phyloP scores from a whole-genome alignment of 2,329 filamentous ascomycete genomes.

The Talaromyces sp. region DNA sequence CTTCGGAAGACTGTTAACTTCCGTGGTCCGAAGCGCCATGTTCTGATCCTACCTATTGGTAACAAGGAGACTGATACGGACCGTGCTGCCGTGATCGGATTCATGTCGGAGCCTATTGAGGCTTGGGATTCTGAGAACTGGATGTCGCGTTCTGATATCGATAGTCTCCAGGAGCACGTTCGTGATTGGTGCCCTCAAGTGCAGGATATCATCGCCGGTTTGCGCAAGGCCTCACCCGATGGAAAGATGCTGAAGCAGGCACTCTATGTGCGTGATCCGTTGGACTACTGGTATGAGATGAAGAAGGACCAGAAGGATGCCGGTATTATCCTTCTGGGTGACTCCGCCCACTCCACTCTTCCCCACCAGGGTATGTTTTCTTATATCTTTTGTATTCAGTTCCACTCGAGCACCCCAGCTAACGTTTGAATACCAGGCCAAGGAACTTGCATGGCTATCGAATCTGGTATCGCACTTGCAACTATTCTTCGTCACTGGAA shows the following conservation, averaged over 20 bases:
- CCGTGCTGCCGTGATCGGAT: slow-evolving; percentile 39
- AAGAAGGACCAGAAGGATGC: slow-evolving; percentile 25
- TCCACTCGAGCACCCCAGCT: neutral
- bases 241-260: slow-evolving; percentile 39
- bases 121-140: slow-evolving; percentile 40
- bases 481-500: slow-evolving; percentile 36
- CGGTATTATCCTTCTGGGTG: slow-evolving; percentile 37
- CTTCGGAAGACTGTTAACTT: slow-evolving; percentile 40
- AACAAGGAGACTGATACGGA: slow-evolving; percentile 36
- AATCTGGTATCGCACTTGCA: slow-evolving; percentile 37
- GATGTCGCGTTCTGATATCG: slow-evolving; percentile 38
- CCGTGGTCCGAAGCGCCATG: slow-evolving; percentile 34
- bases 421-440: slow-evolving; percentile 26
- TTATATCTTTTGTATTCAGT: neutral
- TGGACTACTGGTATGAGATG: slow-evolving; percentile 36
- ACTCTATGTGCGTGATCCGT: slow-evolving; percentile 37
- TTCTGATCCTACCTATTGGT: slow-evolving; percentile 42
- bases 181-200: slow-evolving; percentile 36
- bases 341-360: slow-evolving; percentile 39
- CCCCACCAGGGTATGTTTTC: slow-evolving; percentile 34
- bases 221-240: slow-evolving; percentile 33
- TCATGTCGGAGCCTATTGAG: slow-evolving; percentile 42
- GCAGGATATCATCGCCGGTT: slow-evolving; percentile 36
- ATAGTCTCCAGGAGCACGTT: slow-evolving; percentile 36
- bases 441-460: slow-evolving; percentile 39